Conservation (phyloP, 768 basidiomycete species). For the Tricholoma flavovirens region DNA sequence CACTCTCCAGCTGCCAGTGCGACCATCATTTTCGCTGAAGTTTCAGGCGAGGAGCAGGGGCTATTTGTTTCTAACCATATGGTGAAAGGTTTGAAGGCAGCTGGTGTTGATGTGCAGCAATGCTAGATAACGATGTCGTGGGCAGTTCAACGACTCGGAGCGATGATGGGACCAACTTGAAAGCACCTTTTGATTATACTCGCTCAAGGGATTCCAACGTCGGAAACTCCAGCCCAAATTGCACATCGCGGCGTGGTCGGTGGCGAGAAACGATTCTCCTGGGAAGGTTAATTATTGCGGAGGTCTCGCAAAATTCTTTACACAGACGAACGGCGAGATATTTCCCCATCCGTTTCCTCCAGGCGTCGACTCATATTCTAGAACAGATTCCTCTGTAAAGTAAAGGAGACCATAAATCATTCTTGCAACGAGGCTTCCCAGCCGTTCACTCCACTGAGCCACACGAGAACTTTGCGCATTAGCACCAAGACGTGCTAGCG, state of each 20-base stretch:
- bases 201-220: conserved; percentile 45
- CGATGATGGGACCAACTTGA: no score
- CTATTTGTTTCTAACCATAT: conserved; percentile 43
- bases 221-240: conserved; percentile 32
- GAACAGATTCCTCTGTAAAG: conserved; percentile 42
- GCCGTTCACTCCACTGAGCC: conserved; percentile 55
- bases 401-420: conserved; percentile 50
- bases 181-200: no score
- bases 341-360: conserved; percentile 10
- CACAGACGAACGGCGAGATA: conserved; percentile 40
- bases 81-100: conserved; percentile 35
- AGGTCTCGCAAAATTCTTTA: conserved; percentile 44
- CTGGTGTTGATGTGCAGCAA: conserved; percentile 45
- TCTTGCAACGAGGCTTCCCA: conserved; percentile 44
- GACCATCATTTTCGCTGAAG: conserved; percentile 48
- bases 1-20: conserved; percentile 39
- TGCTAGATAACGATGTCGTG: no score
- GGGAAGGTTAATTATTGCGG: conserved; percentile 45
- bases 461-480: conserved; percentile 51
- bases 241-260: conserved; percentile 34
- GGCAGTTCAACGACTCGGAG: no score
- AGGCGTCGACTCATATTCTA: background rate
- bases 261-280: conserved; percentile 50
- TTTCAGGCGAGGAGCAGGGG: conserved; percentile 52
- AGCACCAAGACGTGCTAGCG: conserved; percentile 54